phyloP scores from a whole-genome alignment of 495 filamentous ascomycete species.

The Cercophora newfieldiana region DNA sequence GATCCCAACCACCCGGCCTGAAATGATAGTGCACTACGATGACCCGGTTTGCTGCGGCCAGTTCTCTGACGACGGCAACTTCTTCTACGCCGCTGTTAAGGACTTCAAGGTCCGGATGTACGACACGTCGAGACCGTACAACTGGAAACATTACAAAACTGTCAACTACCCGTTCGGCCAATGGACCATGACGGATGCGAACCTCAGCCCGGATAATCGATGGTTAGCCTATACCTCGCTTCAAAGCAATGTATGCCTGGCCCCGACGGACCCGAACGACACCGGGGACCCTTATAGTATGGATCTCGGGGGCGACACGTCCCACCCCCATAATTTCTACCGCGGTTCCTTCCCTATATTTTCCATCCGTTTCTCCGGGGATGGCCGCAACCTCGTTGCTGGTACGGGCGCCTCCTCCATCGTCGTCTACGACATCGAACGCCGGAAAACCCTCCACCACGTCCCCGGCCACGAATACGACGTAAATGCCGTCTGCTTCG shows the following conservation, averaged over 20 bases:
- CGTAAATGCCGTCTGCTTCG: slow-evolving; percentile 97
- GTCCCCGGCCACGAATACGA: slow-evolving; percentile 81
- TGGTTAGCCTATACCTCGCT: slow-evolving; percentile 90
- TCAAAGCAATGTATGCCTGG: slow-evolving; percentile 75
- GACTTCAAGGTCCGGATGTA: slow-evolving; percentile 96
- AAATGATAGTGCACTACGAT: slow-evolving; percentile 86
- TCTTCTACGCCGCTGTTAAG: slow-evolving; percentile 93
- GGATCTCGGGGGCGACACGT: slow-evolving; percentile 62
- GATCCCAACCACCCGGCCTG: slow-evolving; percentile 72
- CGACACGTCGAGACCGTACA: slow-evolving; percentile 92
- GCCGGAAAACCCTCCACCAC: slow-evolving; percentile 66
- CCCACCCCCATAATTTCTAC: slow-evolving; percentile 24
- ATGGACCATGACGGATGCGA: slow-evolving; percentile 96
- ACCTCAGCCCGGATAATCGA: slow-evolving; percentile 86
- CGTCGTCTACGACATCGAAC: slow-evolving; percentile 92
- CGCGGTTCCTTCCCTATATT: slow-evolving; percentile 65
- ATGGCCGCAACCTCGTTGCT: slow-evolving; percentile 87
- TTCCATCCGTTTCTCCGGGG: slow-evolving; percentile 90
- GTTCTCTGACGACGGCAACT: slow-evolving; percentile 95
- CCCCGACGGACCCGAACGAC: slow-evolving; percentile 81
- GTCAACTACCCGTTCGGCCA: slow-evolving; percentile 80
- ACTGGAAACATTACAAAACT: slow-evolving; percentile 95
- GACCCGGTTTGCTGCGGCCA: slow-evolving; percentile 90
- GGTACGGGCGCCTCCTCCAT: slow-evolving; percentile 78
- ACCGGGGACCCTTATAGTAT: slow-evolving; percentile 72